Evolutionary conservation across 2,329 filamentous ascomycete species (phyloP).

Genomic region (Diaporthe sp.): DNA sequence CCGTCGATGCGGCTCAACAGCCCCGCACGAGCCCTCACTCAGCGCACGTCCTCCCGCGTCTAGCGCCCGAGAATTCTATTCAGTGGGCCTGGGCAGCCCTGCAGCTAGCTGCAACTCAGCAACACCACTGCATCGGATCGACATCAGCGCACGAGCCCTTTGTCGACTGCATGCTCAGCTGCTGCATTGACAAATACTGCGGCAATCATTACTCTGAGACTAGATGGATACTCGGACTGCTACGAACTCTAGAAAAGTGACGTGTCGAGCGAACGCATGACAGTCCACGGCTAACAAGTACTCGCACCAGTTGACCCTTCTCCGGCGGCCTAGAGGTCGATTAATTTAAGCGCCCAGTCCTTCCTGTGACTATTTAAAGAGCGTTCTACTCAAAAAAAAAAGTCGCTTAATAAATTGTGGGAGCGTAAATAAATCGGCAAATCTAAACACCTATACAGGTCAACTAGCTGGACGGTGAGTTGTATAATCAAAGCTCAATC

Average conservation of each 20-base stretch:
- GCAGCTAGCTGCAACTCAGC: background rate
- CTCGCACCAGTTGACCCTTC: background rate
- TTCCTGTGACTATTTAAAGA: background rate
- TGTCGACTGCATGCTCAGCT: background rate
- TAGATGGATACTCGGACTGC: background rate
- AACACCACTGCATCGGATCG: background rate
- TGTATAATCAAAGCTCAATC: background rate
- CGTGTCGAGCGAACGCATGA: too few species aligned
- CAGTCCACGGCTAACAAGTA: background rate
- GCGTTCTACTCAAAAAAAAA: background rate
- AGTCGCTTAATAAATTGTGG: background rate
- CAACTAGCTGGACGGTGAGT: background rate
- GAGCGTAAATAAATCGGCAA: too few species aligned
- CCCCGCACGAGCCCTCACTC: conserved; percentile 3
- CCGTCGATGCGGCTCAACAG: conserved; percentile 24
- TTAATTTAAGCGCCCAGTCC: background rate
- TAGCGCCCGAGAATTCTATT: conserved; percentile 3
- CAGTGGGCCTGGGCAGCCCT: background rate
- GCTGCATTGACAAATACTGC: background rate
- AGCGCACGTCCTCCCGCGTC: conserved; percentile 19
- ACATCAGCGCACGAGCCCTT: background rate
- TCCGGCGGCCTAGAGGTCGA: background rate
- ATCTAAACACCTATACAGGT: background rate
- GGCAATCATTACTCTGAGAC: background rate
- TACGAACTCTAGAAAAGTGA: background rate